phyloP scores from a whole-genome alignment of 805 yeast species.

The Ogataea ganodermae region DNA sequence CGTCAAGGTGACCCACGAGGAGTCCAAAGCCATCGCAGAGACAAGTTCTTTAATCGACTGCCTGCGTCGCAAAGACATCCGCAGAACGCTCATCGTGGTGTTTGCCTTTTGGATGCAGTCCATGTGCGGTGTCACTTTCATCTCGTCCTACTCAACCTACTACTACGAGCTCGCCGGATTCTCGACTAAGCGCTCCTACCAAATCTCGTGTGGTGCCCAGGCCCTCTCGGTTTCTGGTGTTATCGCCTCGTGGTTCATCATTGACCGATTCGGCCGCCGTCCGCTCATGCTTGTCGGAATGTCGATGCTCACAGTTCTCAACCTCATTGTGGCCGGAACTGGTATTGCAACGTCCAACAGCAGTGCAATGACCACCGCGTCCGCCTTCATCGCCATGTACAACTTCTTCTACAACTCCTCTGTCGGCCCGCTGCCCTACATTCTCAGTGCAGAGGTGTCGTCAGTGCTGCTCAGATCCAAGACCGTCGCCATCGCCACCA shows the following conservation, averaged over 20 bases:
- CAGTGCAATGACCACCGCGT: conserved; percentile 35
- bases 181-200: conserved; percentile 40
- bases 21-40: conserved; percentile 24
- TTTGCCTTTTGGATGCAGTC: conserved; percentile 45
- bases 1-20: conserved; percentile 35
- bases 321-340: conserved; percentile 32
- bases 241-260: conserved; percentile 44
- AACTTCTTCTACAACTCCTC: conserved; percentile 31
- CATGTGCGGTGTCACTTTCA: conserved; percentile 48
- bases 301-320: conserved; percentile 25
- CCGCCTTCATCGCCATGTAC: conserved; percentile 28
- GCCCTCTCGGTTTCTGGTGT: conserved; percentile 35
- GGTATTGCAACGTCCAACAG: conserved; percentile 23
- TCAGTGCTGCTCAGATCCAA: conserved; percentile 42
- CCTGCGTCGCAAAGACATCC: conserved; percentile 44
- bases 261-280: conserved; percentile 42
- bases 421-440: conserved; percentile 35
- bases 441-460: conserved; percentile 40
- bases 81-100: conserved; percentile 46
- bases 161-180: conserved; percentile 53
- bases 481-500: conserved; percentile 39
- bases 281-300: conserved; percentile 35
- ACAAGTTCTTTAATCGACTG: conserved; percentile 40
- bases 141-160: conserved; percentile 50
- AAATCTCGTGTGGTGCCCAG: conserved; percentile 34